A percentile compares a stretch with the other conserved stretches of the same genome.
Evolutionary conservation across 73 alveolate species (phyloP).

Genomic region (Tetrahymena thermophila): DNA sequence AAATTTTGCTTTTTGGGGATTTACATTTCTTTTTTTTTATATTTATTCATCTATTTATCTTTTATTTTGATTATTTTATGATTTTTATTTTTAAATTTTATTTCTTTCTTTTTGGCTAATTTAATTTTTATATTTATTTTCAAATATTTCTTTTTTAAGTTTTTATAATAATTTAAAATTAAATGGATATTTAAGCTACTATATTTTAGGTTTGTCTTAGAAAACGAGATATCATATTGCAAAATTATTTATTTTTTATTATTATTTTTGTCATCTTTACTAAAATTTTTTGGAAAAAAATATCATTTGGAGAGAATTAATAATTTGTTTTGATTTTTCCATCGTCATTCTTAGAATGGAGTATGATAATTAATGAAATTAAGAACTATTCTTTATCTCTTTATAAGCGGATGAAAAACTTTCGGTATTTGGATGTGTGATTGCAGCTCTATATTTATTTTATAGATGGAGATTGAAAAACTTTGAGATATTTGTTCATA

Average conservation of each 20-base stretch:
- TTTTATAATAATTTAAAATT: background rate
- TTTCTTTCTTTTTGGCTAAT: background rate
- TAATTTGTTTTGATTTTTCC: background rate
- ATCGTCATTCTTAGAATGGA: background rate
- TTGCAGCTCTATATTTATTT: background rate
- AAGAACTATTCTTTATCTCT: background rate
- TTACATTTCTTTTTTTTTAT: too few species aligned
- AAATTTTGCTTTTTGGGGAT: too few species aligned
- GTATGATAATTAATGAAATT: background rate
- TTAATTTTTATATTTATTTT: background rate
- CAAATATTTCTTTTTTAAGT: background rate
- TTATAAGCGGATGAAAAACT: background rate
- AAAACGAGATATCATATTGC: background rate
- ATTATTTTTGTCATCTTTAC: too few species aligned
- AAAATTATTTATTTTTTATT: background rate
- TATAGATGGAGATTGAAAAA: background rate
- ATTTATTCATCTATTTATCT: too few species aligned
- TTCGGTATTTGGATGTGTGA: background rate
- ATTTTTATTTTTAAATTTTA: background rate
- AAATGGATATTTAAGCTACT: background rate
- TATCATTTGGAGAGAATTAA: background rate
- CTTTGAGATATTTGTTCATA: background rate
- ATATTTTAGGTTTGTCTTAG: background rate
- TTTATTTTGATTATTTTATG: too few species aligned
- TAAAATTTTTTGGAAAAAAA: too few species aligned